A percentile compares a stretch with the other conserved stretches of the same genome.
phyloP scores from a whole-genome alignment of 805 yeast species.

The Lipomyces kockii region DNA sequence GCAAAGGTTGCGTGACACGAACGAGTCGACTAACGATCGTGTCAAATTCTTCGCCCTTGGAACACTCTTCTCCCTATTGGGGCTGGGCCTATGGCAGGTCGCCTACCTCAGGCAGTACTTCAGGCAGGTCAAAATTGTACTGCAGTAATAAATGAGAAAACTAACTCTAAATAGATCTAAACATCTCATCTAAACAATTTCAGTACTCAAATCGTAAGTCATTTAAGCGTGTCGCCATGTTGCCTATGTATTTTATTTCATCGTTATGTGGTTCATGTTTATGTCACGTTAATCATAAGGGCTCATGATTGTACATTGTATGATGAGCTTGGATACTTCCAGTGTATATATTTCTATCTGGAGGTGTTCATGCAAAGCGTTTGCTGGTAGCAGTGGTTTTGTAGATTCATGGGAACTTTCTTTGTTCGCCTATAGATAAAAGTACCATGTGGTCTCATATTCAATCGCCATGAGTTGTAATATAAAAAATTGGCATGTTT shows the following conservation, averaged over 20 bases:
- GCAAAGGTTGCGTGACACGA: slow-evolving; percentile 91
- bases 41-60: slow-evolving; percentile 83
- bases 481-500: no score
- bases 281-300: not conserved
- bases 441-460: not conserved
- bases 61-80: slow-evolving; percentile 68
- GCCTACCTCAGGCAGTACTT: slow-evolving; percentile 90
- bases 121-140: slow-evolving; percentile 43
- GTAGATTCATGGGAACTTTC: not conserved
- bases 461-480: not conserved
- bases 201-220: not conserved
- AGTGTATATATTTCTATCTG: not conserved
- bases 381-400: not conserved
- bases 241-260: not conserved
- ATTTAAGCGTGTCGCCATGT: not conserved
- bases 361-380: not conserved
- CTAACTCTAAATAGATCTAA: slow-evolving; percentile 39
- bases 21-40: slow-evolving; percentile 92
- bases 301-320: not conserved
- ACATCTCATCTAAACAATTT: slow-evolving; percentile 46
- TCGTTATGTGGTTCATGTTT: not conserved
- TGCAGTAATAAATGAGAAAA: not conserved
- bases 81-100: slow-evolving; percentile 91
- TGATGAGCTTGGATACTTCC: not conserved
- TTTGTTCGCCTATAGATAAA: not conserved